These are phyloP conservation scores for Senna tora DNA, from an alignment of 306 rosid genomes.

Conservation along the genomic window DNA sequence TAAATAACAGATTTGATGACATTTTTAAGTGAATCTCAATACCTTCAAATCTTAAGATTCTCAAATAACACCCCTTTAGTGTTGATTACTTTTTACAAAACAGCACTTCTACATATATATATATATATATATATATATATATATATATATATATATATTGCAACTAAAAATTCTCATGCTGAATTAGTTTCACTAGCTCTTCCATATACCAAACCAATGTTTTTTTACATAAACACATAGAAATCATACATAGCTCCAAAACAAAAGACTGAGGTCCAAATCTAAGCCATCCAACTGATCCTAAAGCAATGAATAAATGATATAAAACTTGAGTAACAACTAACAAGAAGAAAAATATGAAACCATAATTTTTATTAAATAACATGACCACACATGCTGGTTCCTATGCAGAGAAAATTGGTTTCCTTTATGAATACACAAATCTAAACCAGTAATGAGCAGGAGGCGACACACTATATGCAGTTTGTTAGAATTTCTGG, in stretches of 20 bases:
- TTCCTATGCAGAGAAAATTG: constrained; percentile 23
- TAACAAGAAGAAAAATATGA: constrained; percentile 10
- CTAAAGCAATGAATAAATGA: constrained; percentile 16
- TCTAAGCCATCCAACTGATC: constrained; percentile 10
- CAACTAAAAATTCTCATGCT: too few species aligned
- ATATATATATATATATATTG: too few species aligned
- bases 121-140: too few species aligned
- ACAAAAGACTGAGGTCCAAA: constrained; percentile 22
- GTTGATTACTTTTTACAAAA: too few species aligned
- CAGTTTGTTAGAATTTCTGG: constrained; percentile 63
- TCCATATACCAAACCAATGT: neutral
- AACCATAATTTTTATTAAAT: constrained; percentile 15
- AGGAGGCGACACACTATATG: constrained; percentile 7
- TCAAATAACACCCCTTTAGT: too few species aligned
- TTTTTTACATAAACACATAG: neutral
- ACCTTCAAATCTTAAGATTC: too few species aligned
- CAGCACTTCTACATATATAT: too few species aligned
- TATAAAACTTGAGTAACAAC: neutral
- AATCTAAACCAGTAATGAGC: constrained; percentile 21
- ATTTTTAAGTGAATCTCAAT: too few species aligned
- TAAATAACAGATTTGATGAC: too few species aligned
- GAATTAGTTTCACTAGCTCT: too few species aligned
- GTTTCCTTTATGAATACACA: constrained; percentile 33
- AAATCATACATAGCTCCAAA: constrained; percentile 3
- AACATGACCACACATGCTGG: constrained; percentile 11